Evolutionary conservation across 805 yeast species (phyloP).

Genomic region (Lipomyces orientalis): DNA sequence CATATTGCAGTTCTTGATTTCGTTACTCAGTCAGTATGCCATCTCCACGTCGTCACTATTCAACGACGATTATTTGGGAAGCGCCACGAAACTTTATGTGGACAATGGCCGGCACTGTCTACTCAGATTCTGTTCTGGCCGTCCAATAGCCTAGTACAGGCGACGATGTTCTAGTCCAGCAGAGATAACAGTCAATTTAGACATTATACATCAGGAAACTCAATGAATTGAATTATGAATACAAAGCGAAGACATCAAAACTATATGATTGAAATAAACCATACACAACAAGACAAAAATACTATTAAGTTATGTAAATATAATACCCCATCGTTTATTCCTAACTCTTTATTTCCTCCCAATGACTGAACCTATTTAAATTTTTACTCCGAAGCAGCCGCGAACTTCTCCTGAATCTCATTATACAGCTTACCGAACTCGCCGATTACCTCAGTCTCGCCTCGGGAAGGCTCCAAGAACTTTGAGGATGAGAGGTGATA

Average conservation of each 20-base stretch:
- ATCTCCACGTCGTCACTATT: too few species aligned
- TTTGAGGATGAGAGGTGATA: conserved; percentile 93
- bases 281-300: neutral
- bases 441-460: conserved; percentile 74
- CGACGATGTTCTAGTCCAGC: too few species aligned
- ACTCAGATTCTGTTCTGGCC: too few species aligned
- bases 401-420: conserved; percentile 85
- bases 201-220: too few species aligned
- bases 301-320: neutral
- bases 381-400: conserved; percentile 86
- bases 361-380: neutral
- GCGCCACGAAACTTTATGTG: too few species aligned
- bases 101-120: too few species aligned
- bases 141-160: too few species aligned
- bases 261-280: neutral
- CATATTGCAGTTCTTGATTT: neutral
- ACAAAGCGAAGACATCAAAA: neutral
- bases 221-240: neutral
- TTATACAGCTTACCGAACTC: conserved; percentile 79
- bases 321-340: neutral
- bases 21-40: too few species aligned
- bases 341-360: conserved; percentile 1
- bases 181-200: too few species aligned
- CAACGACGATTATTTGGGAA: too few species aligned
- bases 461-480: conserved; percentile 93